phyloP scores from a whole-genome alignment of 306 rosid species.

The Casuarina cunninghamiana region DNA sequence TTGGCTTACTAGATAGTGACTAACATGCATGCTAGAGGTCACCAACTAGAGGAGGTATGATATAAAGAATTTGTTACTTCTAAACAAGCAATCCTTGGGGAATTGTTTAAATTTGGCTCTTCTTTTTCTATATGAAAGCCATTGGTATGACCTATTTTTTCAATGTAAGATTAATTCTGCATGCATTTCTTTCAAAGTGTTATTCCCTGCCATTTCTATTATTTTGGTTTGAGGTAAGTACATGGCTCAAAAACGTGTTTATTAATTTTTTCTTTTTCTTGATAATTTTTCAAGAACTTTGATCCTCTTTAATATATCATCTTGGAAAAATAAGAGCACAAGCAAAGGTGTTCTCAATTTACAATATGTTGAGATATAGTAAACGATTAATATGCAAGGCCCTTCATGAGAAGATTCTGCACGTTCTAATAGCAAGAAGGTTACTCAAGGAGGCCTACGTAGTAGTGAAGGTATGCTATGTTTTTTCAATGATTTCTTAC shows the following conservation, averaged over 20 bases:
- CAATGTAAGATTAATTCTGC: neutral
- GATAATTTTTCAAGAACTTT: slow-evolving; percentile 54
- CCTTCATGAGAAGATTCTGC: slow-evolving; percentile 86
- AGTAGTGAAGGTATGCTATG: slow-evolving; percentile 77
- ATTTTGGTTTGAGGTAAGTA: neutral
- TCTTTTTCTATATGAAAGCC: neutral
- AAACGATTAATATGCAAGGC: slow-evolving; percentile 79
- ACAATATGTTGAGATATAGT: slow-evolving; percentile 69
- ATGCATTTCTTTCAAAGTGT: neutral
- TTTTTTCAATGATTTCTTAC: slow-evolving; percentile 20
- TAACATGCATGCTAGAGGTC: slow-evolving; percentile 84
- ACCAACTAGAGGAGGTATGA: slow-evolving; percentile 82
- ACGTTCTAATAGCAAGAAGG: slow-evolving; percentile 68
- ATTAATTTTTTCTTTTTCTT: neutral
- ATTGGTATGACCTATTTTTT: neutral
- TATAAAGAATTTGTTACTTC: slow-evolving; percentile 7
- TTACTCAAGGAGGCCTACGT: slow-evolving; percentile 91
- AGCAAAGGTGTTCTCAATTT: slow-evolving; percentile 78
- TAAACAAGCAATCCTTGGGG: slow-evolving; percentile 8
- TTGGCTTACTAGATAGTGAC: slow-evolving; percentile 76
- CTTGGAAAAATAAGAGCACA: slow-evolving; percentile 71
- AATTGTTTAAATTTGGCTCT: neutral
- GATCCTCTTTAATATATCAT: slow-evolving; percentile 67
- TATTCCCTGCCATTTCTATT: neutral
- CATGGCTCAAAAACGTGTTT: neutral